These are phyloP conservation scores for Xanthoceras sorbifolium DNA, from an alignment of 345 rosid species.

Conservation along the genomic window DNA sequence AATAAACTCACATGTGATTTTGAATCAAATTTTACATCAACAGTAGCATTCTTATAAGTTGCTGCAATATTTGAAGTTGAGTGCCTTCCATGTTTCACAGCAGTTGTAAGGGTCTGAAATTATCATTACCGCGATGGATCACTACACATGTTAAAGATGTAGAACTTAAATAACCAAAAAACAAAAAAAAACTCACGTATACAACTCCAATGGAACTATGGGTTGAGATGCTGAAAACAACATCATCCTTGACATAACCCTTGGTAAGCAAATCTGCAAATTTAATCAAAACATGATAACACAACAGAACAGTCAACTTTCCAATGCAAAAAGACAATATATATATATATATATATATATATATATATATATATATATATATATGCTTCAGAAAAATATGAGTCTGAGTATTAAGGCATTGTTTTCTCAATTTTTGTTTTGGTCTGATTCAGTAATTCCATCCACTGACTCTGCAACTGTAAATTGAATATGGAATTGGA, in stretches of 20 bases:
- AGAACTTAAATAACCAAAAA: background rate
- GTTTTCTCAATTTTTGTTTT: too few species aligned
- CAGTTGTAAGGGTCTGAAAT: slow-evolving; percentile 10
- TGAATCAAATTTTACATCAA: background rate
- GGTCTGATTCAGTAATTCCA: too few species aligned
- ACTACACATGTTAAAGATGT: background rate
- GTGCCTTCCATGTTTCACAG: background rate
- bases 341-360: too few species aligned
- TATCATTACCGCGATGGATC: background rate
- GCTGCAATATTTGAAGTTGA: background rate
- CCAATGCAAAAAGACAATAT: too few species aligned
- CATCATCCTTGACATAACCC: slow-evolving; percentile 14
- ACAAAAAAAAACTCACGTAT: background rate
- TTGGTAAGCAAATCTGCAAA: slow-evolving; percentile 15
- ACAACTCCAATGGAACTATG: background rate
- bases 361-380: too few species aligned
- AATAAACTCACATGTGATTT: slow-evolving; percentile 17
- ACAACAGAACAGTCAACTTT: too few species aligned
- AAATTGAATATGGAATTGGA: too few species aligned
- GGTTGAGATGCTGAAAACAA: background rate
- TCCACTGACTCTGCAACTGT: too few species aligned
- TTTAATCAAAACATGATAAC: background rate
- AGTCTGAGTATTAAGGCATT: too few species aligned
- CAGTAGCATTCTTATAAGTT: background rate
- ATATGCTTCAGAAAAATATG: too few species aligned